These are phyloP conservation scores for Chaetomium fimeti DNA, from an alignment of 495 filamentous ascomycete genomes.

Conservation along the genomic window DNA sequence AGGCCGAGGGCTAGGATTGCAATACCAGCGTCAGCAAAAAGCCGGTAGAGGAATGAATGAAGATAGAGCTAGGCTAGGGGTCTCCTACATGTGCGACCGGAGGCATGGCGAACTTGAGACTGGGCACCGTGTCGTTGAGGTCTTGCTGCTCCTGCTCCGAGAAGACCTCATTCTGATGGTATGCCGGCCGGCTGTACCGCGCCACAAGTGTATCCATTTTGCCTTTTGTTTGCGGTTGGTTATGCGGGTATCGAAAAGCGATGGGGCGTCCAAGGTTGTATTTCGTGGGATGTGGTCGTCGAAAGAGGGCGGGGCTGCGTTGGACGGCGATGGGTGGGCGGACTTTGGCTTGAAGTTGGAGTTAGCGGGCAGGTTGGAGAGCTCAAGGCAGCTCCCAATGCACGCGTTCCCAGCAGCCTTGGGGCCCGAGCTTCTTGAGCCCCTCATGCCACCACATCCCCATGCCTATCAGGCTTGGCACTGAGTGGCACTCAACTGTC, in stretches of 20 bases:
- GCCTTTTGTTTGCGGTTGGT: slow-evolving; percentile 2
- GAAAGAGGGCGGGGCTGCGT: slow-evolving; percentile 7
- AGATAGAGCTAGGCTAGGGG: slow-evolving; percentile 29
- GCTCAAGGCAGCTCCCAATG: slow-evolving; percentile 32
- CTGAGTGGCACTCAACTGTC: no score
- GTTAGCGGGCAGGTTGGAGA: slow-evolving; percentile 21
- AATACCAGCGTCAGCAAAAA: neutral
- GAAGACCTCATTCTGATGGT: slow-evolving; percentile 67
- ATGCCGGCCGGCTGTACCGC: slow-evolving; percentile 72
- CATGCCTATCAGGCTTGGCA: neutral
- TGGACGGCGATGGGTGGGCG: slow-evolving; percentile 2
- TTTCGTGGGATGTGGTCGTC: slow-evolving; percentile 17
- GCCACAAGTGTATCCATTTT: slow-evolving; percentile 90
- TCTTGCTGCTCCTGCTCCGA: slow-evolving; percentile 75
- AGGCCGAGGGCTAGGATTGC: slow-evolving; percentile 69
- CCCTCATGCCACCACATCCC: neutral
- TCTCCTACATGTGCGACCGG: slow-evolving; percentile 77
- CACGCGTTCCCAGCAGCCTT: slow-evolving; percentile 25
- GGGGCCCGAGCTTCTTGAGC: slow-evolving; percentile 11
- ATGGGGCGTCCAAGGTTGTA: neutral
- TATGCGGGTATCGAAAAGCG: neutral
- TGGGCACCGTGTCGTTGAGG: slow-evolving; percentile 62
- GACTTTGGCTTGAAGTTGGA: slow-evolving; percentile 11
- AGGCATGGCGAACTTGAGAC: slow-evolving; percentile 84
- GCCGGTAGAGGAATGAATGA: neutral